These are phyloP conservation scores for Lodderomyces margitis DNA, from an alignment of 1,139 yeast species.

Conservation along the genomic window DNA sequence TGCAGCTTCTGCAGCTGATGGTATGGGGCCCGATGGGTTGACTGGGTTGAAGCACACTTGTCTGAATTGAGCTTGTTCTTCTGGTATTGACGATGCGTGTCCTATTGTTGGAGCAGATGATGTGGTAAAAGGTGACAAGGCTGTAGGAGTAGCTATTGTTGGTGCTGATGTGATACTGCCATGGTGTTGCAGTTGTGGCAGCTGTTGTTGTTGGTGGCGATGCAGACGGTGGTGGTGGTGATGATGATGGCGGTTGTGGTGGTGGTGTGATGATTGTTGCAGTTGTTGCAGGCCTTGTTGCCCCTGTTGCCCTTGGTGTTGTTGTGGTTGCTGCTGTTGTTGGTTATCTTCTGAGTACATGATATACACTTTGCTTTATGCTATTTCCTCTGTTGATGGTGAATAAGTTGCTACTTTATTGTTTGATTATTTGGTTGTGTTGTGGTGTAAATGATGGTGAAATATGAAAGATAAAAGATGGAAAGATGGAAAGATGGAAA, in stretches of 20 bases:
- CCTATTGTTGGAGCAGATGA: conserved; percentile 3
- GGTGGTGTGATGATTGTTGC: too few species aligned
- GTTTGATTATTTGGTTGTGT: background rate
- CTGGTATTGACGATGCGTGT: conserved; percentile 17
- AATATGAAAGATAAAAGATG: too few species aligned
- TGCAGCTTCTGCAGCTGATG: conserved; percentile 7
- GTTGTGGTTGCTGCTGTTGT: background rate
- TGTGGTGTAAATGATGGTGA: too few species aligned
- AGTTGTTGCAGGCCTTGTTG: background rate
- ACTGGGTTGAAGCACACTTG: conserved; percentile 31
- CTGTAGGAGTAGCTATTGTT: background rate
- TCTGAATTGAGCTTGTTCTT: conserved; percentile 23
- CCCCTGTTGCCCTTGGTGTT: background rate
- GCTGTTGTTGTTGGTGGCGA: background rate
- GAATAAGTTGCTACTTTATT: too few species aligned
- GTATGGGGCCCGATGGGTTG: conserved; percentile 2
- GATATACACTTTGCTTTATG: background rate
- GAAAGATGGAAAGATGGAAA: too few species aligned
- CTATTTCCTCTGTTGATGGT: background rate
- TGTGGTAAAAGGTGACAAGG: conserved; percentile 5
- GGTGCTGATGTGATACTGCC: background rate
- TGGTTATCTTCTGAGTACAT: conserved; percentile 1
- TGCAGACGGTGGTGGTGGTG: conserved; percentile 2
- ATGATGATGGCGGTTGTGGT: conserved; percentile 2
- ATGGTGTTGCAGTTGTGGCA: background rate